Evolutionary conservation across 2,329 filamentous ascomycete species (phyloP).

Genomic region (Arthrinium phaeospermum): DNA sequence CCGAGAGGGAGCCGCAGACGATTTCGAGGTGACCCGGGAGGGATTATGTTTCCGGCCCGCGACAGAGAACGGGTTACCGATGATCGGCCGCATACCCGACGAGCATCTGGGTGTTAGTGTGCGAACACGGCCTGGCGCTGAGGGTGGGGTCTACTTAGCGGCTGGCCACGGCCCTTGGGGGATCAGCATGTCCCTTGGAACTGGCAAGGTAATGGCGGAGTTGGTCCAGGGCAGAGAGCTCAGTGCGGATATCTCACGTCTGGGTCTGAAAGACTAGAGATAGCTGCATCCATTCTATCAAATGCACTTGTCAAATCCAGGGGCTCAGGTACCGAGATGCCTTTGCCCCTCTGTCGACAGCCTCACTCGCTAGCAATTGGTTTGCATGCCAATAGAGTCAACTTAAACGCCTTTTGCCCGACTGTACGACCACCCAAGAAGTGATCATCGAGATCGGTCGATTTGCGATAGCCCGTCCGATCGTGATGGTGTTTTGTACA

Average conservation of each 20-base stretch:
- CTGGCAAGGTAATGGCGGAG: constrained; percentile 73
- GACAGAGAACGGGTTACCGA: constrained; percentile 66
- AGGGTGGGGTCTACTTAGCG: constrained; percentile 72
- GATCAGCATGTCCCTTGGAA: constrained; percentile 68
- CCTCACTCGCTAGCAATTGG: background rate
- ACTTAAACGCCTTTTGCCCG: background rate
- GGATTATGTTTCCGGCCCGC: constrained; percentile 77
- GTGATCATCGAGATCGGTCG: background rate
- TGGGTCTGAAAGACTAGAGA: constrained; percentile 43
- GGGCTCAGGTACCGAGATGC: background rate
- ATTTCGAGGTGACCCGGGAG: constrained; percentile 67
- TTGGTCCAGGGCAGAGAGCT: constrained; percentile 64
- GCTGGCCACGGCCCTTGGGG: constrained; percentile 82
- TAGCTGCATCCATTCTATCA: background rate
- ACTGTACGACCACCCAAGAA: background rate
- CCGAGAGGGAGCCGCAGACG: constrained; percentile 45
- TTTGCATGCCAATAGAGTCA: background rate
- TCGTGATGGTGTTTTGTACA: background rate
- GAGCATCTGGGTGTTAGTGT: constrained; percentile 56
- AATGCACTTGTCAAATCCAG: background rate
- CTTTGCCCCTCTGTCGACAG: background rate
- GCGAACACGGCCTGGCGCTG: constrained; percentile 45
- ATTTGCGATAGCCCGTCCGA: background rate
- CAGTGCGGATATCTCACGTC: constrained; percentile 63
- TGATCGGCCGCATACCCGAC: constrained; percentile 65